A percentile compares a stretch with the other conserved stretches of the same genome.
Evolutionary conservation across 129 eudicot species (phyloP).

Genomic region (Saussurea involucrata): DNA sequence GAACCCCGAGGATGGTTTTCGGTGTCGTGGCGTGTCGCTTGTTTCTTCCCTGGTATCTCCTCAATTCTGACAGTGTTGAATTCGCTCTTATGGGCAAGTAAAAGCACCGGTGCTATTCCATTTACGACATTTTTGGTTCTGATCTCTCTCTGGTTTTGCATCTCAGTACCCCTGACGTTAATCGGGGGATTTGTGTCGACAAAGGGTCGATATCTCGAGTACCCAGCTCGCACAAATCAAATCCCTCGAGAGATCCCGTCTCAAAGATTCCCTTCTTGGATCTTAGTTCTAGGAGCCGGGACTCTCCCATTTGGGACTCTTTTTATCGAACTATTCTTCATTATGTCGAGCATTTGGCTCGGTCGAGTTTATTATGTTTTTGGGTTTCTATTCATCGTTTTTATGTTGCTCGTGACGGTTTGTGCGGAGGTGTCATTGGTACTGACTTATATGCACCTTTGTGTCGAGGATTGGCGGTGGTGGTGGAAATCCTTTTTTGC

Average conservation of each 20-base stretch:
- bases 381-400: constrained; percentile 30
- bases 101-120: constrained; percentile 34
- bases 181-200: constrained; percentile 31
- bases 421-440: constrained; percentile 37
- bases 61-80: constrained; percentile 23
- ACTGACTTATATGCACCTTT: constrained; percentile 35
- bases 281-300: constrained; percentile 35
- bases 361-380: constrained; percentile 41
- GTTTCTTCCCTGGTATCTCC: constrained; percentile 30
- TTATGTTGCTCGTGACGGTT: constrained; percentile 30
- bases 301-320: constrained; percentile 46
- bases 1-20: constrained; percentile 26
- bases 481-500: constrained; percentile 48
- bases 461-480: constrained; percentile 42
- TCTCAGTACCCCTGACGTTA: constrained; percentile 32
- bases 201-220: constrained; percentile 22
- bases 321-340: constrained; percentile 36
- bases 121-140: constrained; percentile 25
- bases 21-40: constrained; percentile 33
- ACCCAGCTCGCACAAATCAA: constrained; percentile 41
- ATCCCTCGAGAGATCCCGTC: constrained; percentile 36
- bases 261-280: constrained; percentile 39
- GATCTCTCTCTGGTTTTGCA: constrained; percentile 31
- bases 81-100: constrained; percentile 34
- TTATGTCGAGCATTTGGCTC: constrained; percentile 41